Evolutionary conservation across 805 yeast species (phyloP).

Genomic region (Teunomyces pallodes): DNA sequence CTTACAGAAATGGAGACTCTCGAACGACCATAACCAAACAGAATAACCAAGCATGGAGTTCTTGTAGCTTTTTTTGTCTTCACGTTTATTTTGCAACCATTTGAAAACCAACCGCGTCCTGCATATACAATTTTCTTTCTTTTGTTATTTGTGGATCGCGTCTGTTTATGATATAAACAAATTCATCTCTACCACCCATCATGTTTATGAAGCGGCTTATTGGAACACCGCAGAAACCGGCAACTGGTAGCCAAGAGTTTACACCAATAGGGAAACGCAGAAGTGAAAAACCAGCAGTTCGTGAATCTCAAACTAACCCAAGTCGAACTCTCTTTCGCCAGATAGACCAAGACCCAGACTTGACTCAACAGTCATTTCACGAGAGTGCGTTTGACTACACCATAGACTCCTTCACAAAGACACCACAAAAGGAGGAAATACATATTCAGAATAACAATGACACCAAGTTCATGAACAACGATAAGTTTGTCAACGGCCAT

Average conservation of each 20-base stretch:
- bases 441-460: slow-evolving; percentile 2
- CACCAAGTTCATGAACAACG: slow-evolving; percentile 4
- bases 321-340: slow-evolving; percentile 11
- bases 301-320: slow-evolving; percentile 2
- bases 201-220: slow-evolving; percentile 14
- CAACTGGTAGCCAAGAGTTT: slow-evolving; percentile 16
- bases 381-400: slow-evolving; percentile 8
- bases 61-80: neutral
- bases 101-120: neutral
- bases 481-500: slow-evolving; percentile 6
- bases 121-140: neutral
- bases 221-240: slow-evolving; percentile 14
- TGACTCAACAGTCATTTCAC: slow-evolving; percentile 6
- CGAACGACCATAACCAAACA: too few species aligned
- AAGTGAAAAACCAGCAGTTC: slow-evolving; percentile 1
- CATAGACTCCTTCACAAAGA: neutral
- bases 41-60: too few species aligned
- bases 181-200: neutral
- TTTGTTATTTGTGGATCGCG: slow-evolving; percentile 3
- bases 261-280: slow-evolving; percentile 22
- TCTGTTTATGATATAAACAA: slow-evolving; percentile 3
- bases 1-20: too few species aligned
- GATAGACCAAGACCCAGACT: slow-evolving; percentile 7
- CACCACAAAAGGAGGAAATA: neutral
- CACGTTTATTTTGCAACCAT: neutral